Evolutionary conservation across 345 rosid genomes (phyloP), one percentile per base, ranked within the genome.

Genomic region (Chamaenerion angustifolium): DNA sequence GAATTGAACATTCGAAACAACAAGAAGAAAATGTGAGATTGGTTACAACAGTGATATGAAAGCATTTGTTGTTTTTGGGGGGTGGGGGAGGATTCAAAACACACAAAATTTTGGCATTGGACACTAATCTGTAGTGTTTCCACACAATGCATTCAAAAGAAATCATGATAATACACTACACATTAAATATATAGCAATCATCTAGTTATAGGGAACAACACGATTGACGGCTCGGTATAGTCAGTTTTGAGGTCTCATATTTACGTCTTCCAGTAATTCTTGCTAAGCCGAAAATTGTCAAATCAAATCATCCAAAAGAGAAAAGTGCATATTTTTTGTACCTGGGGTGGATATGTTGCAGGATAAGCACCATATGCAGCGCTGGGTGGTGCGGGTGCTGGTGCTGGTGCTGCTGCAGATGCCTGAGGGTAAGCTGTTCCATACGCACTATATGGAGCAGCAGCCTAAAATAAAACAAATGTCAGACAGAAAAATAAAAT

Each of bases 401-500:
- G 25, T 21, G n/a, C n/a, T n/a, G 25, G 25, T 9, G 92, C 42
- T n/a, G 92, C 76, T 48, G 61, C 75, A 53, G 92, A 77, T 48
- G 61, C 75, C 54, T 82, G 96, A 12, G 88, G 83, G 55, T 87
- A 87, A 58, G 77, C 72, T 52, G 82, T 61, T 8, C 81, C 77
- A 64, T 92, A 92, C 31, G 76, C 78, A 49, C 77, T 65, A 72
- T 87, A 92, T 42, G 85, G 79, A 63, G 86, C 88, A 95, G 85
- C 79, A 63, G 86, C 88, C 99, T 93, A 52, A 14, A 48, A 21
- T n/a, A 4, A 9, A 25, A 21, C 14, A 48, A 23, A 46, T 11
- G 17, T 18, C 10, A 10, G 0, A 3, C 9, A 10, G 12, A 47
- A 45, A 13, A 47, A 15, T 16, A 46, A 47, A 9, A 5, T 16